Conservation (phyloP, 2,329 filamentous ascomycete species). For the Colletotrichum truncatum region DNA sequence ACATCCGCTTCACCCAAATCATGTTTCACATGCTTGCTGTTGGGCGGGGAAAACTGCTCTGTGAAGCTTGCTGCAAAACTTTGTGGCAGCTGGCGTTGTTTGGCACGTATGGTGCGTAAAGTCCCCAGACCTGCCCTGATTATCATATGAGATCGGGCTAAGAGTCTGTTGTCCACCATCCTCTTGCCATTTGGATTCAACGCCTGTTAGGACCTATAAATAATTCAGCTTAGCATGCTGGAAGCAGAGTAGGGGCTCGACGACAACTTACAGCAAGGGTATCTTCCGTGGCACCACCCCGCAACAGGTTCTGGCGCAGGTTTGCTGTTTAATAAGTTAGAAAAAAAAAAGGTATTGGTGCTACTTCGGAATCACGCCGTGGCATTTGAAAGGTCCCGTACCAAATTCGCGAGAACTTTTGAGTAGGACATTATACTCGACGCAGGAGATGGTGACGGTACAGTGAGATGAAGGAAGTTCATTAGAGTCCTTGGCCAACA, state of each 20-base stretch:
- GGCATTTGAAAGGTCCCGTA: slow-evolving; percentile 44
- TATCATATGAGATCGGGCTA: neutral
- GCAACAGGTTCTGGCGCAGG: slow-evolving; percentile 57
- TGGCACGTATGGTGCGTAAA: neutral
- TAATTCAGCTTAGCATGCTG: neutral
- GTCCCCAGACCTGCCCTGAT: neutral
- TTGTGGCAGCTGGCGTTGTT: neutral
- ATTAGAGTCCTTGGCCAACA: slow-evolving; percentile 31
- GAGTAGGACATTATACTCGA: slow-evolving; percentile 70
- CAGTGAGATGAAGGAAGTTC: slow-evolving; percentile 34
- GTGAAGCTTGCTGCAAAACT: neutral
- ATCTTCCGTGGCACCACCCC: slow-evolving; percentile 56
- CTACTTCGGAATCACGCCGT: neutral
- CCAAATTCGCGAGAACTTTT: slow-evolving; percentile 62
- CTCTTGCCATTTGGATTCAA: slow-evolving; percentile 28
- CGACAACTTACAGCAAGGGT: slow-evolving; percentile 53
- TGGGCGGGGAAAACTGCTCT: neutral
- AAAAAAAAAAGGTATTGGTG: neutral
- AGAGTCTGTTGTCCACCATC: neutral
- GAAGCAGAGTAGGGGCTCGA: neutral
- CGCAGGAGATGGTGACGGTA: slow-evolving; percentile 63
- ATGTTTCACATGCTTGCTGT: neutral
- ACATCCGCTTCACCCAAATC: slow-evolving; percentile 8
- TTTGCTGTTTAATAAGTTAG: slow-evolving; percentile 44
- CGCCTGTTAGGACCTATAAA: slow-evolving; percentile 27